Base-by-base conservation (phyloP, 106 monocot species). In the Allium fistulosum region DNA sequence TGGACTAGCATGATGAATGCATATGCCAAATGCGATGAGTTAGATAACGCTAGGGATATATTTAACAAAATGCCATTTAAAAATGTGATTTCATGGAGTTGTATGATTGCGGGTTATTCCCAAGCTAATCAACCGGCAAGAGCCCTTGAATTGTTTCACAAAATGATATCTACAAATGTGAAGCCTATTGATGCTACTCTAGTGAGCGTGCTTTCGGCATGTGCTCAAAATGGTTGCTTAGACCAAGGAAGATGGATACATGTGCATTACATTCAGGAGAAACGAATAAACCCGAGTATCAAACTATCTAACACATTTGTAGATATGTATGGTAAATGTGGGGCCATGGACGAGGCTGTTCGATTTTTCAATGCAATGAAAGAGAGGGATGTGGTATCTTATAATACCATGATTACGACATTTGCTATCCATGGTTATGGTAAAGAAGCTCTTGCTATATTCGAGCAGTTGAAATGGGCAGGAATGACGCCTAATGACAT, bases 241-340 rank as follows among this genome's bases (percentile, higher is more conserved):
- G 78, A 79, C 56, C 57, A 85, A 22, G 92, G 87, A 14, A 80
- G 67, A 47, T 80, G 85, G 82, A 82, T 82, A 17, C 81, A 84
- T 61, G 55, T 67, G 6, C 66, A 69, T 60, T 82, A 76, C 68
- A 71, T 84, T 37, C 18, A 49, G 12, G 65, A 59, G n/a, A 65
- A 74, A 53, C 68, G 64, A 46, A 65, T 82, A 7, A 68, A 76
- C 28, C 66, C 80, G n/a, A 75, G 52, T 50, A 22, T 75, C 18
- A 81, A 81, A 10, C 58, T 92, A 65, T 63, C 71, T 8, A 92
- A 92, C 80, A 84, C 84, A 13, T 82, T 87, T 49, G 82, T 85
- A 67, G 84, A 85, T 58, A 92, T 87, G 92, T 87, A 69, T 75
- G 84, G 87, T 26, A 92, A 87, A 69, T 84, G 82, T 63, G 92